A percentile compares a stretch with the other conserved stretches of the same genome.
Evolutionary conservation across 2,329 filamentous ascomycete species (phyloP).

Genomic region (Pseudogymnoascus sp.): DNA sequence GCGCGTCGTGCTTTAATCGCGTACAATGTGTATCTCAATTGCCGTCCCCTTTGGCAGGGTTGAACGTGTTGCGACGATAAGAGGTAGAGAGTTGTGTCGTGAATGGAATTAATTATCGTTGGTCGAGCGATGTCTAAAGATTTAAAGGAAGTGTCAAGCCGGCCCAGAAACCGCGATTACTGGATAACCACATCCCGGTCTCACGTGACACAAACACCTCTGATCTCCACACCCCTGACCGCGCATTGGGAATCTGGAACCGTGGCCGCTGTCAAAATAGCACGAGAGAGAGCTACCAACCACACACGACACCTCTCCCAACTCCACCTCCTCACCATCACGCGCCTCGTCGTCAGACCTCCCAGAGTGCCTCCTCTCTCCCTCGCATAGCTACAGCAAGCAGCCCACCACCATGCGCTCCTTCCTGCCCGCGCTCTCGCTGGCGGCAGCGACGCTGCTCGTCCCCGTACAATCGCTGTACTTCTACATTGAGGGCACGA

Average conservation of each 20-base stretch:
- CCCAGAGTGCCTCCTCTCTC: neutral
- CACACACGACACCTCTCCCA: neutral
- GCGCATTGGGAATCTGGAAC: conserved; percentile 6
- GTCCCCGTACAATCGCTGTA: conserved; percentile 72
- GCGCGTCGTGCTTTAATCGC: neutral
- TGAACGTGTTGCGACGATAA: neutral
- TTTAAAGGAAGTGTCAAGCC: neutral
- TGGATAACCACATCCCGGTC: neutral
- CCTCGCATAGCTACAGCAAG: neutral
- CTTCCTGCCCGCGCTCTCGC: conserved; percentile 56
- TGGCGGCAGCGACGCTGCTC: conserved; percentile 41
- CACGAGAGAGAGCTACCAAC: neutral
- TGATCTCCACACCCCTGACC: conserved; percentile 6
- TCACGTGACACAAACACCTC: neutral
- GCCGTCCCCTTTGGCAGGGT: neutral
- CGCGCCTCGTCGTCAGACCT: neutral
- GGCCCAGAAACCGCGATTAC: neutral
- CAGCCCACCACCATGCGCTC: conserved; percentile 40
- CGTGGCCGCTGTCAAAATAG: conserved; percentile 7
- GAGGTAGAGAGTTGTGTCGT: neutral
- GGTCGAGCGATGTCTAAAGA: neutral
- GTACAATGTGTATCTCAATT: neutral
- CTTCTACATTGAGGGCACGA: conserved; percentile 85
- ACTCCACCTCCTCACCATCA: neutral
- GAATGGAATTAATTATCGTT: neutral